Conservation (phyloP, 768 basidiomycete genomes). For the Lepiota brunneoincarnata region DNA sequence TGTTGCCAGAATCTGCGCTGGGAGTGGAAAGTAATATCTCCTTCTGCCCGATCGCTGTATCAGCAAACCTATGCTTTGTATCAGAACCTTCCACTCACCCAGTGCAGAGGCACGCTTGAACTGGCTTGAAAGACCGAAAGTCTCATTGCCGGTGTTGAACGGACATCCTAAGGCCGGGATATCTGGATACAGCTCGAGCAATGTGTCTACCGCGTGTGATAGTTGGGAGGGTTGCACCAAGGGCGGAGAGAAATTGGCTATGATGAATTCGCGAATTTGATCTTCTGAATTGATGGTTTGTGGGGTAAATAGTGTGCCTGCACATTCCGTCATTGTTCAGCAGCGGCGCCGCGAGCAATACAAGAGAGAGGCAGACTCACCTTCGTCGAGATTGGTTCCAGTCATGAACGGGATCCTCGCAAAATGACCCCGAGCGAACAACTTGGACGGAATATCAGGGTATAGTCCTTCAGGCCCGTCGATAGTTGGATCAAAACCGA, state of each 20-base stretch:
- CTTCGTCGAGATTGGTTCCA: slow-evolving; percentile 45
- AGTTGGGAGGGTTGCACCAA: slow-evolving; percentile 20
- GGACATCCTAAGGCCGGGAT: slow-evolving; percentile 41
- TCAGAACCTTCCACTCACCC: slow-evolving; percentile 15
- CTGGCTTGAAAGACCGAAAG: slow-evolving; percentile 35
- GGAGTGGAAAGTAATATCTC: slow-evolving; percentile 39
- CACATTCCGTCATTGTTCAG: not conserved
- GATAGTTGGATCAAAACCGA: slow-evolving; percentile 35
- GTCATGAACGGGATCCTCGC: slow-evolving; percentile 41
- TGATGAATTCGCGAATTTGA: slow-evolving; percentile 23
- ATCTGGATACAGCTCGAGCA: slow-evolving; percentile 41
- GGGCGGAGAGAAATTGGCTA: slow-evolving; percentile 26
- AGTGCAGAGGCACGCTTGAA: slow-evolving; percentile 32
- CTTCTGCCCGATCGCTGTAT: slow-evolving; percentile 17
- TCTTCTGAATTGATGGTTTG: slow-evolving; percentile 20
- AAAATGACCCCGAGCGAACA: slow-evolving; percentile 24
- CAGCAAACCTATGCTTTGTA: not conserved
- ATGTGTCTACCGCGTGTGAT: slow-evolving; percentile 17
- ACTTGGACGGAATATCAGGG: slow-evolving; percentile 35
- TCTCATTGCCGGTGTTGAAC: slow-evolving; percentile 41
- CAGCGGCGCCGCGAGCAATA: not conserved
- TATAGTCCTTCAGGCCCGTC: slow-evolving; percentile 39
- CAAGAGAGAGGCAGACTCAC: slow-evolving; percentile 20
- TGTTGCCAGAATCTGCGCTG: slow-evolving; percentile 37
- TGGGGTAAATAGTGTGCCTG: slow-evolving; percentile 36